A percentile compares a stretch with the other conserved stretches of the same genome.
These are phyloP conservation scores for Inonotus hispidus DNA, from an alignment of 1,284 basidiomycete genomes.

Conservation along the genomic window DNA sequence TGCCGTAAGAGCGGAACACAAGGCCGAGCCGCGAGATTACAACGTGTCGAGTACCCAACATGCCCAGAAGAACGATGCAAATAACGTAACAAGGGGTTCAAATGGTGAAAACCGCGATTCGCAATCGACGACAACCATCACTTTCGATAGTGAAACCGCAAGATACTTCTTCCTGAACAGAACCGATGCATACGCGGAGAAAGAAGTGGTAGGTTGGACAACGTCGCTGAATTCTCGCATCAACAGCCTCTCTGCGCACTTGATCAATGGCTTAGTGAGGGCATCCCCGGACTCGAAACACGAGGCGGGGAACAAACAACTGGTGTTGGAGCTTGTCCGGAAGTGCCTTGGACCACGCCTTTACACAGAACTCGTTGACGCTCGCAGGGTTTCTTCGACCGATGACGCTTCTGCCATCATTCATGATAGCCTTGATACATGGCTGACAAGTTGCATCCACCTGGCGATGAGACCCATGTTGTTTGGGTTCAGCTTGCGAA, in stretches of 20 bases:
- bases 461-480: conserved; percentile 1
- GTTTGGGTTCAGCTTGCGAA: conserved; percentile 1
- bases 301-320: not conserved
- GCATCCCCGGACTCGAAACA: not conserved
- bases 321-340: not conserved
- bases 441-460: not conserved
- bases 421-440: conserved; percentile 6
- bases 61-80: not conserved
- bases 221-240: conserved; percentile 1
- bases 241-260: not conserved
- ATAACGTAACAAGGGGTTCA: not conserved
- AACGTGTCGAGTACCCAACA: not conserved
- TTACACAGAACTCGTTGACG: not conserved
- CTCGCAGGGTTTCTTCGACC: not conserved
- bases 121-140: not conserved
- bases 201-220: conserved; percentile 1
- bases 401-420: not conserved
- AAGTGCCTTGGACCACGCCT: not conserved
- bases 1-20: not conserved
- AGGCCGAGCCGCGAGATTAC: not conserved
- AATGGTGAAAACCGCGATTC: not conserved
- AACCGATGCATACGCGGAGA: conserved; percentile 3
- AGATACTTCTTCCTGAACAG: not conserved
- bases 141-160: not conserved
- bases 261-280: not conserved